A percentile compares a stretch with the other conserved stretches of the same genome.
phyloP scores from a whole-genome alignment of 2,329 filamentous ascomycete species.

The Paraphoma chrysanthemicola region DNA sequence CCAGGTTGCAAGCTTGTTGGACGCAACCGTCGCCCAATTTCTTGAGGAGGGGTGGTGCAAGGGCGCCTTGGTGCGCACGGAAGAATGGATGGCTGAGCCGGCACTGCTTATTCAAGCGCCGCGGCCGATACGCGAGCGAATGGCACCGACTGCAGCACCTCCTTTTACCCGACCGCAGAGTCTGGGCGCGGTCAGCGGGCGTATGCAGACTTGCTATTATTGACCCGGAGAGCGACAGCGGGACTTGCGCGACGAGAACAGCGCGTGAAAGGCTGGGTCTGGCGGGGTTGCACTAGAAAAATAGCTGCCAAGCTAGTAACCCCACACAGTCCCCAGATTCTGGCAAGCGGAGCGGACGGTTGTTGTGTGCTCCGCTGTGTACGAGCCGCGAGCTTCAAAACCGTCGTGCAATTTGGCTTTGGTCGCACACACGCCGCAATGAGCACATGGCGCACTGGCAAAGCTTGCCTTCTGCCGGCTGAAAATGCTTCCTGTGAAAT shows the following conservation, averaged over 20 bases:
- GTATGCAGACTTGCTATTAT: slow-evolving; percentile 5
- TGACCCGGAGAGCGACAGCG: slow-evolving; percentile 14
- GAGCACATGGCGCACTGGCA: slow-evolving; percentile 16
- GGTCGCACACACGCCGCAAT: slow-evolving; percentile 1
- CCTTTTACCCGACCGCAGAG: slow-evolving; percentile 41
- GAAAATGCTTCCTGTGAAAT: slow-evolving; percentile 18
- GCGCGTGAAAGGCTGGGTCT: background rate
- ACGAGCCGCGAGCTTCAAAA: background rate
- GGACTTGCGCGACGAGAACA: slow-evolving; percentile 12
- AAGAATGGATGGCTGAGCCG: slow-evolving; percentile 3
- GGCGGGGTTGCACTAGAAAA: background rate
- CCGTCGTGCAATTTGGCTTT: background rate
- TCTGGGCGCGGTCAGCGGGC: slow-evolving; percentile 27
- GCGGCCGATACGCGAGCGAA: slow-evolving; percentile 30
- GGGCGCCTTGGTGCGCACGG: slow-evolving; percentile 1
- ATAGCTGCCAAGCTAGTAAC: background rate
- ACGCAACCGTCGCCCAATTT: slow-evolving; percentile 1
- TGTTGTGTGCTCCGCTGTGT: slow-evolving; percentile 12
- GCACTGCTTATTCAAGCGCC: slow-evolving; percentile 4
- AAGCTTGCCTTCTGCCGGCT: slow-evolving; percentile 35
- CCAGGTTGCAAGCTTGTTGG: slow-evolving; percentile 4
- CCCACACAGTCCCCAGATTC: background rate
- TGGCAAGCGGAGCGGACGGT: slow-evolving; percentile 2
- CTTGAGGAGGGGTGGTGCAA: background rate
- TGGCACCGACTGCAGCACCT: slow-evolving; percentile 22